These are phyloP conservation scores for Aspergillus nomiae DNA, from an alignment of 2,329 filamentous ascomycete genomes.

Conservation along the genomic window DNA sequence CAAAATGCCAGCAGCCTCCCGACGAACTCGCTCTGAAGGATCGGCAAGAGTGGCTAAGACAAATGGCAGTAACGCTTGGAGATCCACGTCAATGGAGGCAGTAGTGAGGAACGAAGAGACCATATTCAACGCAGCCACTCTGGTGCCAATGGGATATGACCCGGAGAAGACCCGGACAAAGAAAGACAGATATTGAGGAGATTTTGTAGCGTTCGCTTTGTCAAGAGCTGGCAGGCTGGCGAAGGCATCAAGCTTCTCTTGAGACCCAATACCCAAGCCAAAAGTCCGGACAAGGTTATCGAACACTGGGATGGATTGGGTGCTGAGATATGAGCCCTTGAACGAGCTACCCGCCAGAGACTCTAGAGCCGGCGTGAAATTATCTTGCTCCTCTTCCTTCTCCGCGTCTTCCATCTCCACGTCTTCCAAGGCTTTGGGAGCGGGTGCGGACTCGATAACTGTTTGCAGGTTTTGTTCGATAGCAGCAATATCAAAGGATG, in stretches of 20 bases:
- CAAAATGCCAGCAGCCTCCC: slow-evolving; percentile 70
- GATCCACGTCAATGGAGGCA: slow-evolving; percentile 57
- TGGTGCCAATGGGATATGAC: slow-evolving; percentile 67
- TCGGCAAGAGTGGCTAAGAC: slow-evolving; percentile 74
- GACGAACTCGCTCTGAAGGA: slow-evolving; percentile 72
- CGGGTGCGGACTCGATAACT: slow-evolving; percentile 61
- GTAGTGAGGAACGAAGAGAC: slow-evolving; percentile 59
- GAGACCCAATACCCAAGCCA: slow-evolving; percentile 33
- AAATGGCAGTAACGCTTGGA: slow-evolving; percentile 84
- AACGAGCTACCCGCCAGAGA: slow-evolving; percentile 30
- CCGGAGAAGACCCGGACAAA: slow-evolving; percentile 75
- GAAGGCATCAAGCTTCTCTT: slow-evolving; percentile 37
- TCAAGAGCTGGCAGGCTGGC: slow-evolving; percentile 40
- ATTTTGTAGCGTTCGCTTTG: slow-evolving; percentile 52
- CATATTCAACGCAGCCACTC: slow-evolving; percentile 68
- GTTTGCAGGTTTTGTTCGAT: slow-evolving; percentile 75
- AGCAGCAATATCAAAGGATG: slow-evolving; percentile 71
- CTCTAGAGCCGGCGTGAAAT: slow-evolving; percentile 36
- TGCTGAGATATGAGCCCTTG: slow-evolving; percentile 41
- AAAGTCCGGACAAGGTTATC: slow-evolving; percentile 43
- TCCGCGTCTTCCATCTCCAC: slow-evolving; percentile 52
- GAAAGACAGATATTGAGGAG: slow-evolving; percentile 73
- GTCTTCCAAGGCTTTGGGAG: slow-evolving; percentile 54
- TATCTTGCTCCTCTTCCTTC: slow-evolving; percentile 28
- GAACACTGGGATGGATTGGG: slow-evolving; percentile 36